A percentile compares a stretch with the other conserved stretches of the same genome.
Evolutionary conservation across 371 early-diverging fungal genomes (phyloP).

Genomic region (Smittium culicis): DNA sequence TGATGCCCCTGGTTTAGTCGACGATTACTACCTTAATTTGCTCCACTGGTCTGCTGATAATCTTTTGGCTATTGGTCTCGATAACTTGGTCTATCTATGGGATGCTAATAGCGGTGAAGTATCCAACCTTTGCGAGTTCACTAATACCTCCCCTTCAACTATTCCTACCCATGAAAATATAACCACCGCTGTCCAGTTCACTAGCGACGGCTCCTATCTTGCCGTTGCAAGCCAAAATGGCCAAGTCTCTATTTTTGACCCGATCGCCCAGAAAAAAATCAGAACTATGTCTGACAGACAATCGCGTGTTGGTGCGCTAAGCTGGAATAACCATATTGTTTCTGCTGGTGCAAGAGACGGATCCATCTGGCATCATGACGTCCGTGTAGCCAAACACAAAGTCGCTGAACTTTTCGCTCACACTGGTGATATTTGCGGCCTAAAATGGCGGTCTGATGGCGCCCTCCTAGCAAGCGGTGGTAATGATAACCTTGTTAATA

Average conservation of each 20-base stretch:
- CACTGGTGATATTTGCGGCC: slow-evolving; percentile 81
- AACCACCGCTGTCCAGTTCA: slow-evolving; percentile 45
- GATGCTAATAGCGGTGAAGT: slow-evolving; percentile 73
- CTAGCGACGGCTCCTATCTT: slow-evolving; percentile 58
- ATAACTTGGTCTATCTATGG: slow-evolving; percentile 82
- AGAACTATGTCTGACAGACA: slow-evolving; percentile 62
- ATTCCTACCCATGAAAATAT: slow-evolving; percentile 31
- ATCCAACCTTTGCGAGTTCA: slow-evolving; percentile 38
- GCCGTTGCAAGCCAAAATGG: slow-evolving; percentile 77
- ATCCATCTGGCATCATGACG: slow-evolving; percentile 85
- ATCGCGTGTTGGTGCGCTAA: slow-evolving; percentile 64
- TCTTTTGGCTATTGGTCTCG: slow-evolving; percentile 77
- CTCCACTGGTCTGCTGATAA: slow-evolving; percentile 85
- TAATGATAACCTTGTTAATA: slow-evolving; percentile 88
- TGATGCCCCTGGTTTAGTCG: slow-evolving; percentile 81
- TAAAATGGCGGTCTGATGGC: slow-evolving; percentile 85
- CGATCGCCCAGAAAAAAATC: slow-evolving; percentile 45
- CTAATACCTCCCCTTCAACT: neutral
- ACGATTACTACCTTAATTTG: slow-evolving; percentile 96
- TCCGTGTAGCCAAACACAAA: slow-evolving; percentile 64
- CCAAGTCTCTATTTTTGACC: slow-evolving; percentile 77
- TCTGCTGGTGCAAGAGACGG: slow-evolving; percentile 82
- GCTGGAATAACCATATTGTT: slow-evolving; percentile 76
- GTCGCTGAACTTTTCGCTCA: slow-evolving; percentile 53
- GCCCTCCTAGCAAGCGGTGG: slow-evolving; percentile 86